Percentiles rank a stretch among this genome's conserved stretches.
phyloP scores from a whole-genome alignment of 441 rosid genomes.

The Pelargonium myrrhifolium region DNA sequence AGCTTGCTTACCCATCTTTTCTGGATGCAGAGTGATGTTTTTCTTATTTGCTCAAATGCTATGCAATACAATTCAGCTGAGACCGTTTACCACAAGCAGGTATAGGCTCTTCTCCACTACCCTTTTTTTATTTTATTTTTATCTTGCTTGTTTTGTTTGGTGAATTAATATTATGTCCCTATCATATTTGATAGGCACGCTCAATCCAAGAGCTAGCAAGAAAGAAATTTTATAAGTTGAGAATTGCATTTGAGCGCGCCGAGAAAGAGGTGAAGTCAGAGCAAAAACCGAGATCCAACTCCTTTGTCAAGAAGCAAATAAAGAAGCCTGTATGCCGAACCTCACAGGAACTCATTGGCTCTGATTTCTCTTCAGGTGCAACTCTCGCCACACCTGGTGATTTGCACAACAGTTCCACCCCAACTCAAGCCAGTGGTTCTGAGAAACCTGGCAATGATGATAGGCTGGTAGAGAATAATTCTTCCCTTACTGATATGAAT shows the following conservation, averaged over 20 bases:
- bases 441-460: conserved; percentile 45
- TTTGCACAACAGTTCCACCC: conserved; percentile 33
- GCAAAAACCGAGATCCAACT: conserved; percentile 40
- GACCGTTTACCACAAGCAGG: conserved; percentile 78
- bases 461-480: conserved; percentile 37
- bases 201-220: conserved; percentile 72
- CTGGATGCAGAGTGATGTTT: conserved; percentile 66
- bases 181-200: conserved; percentile 47
- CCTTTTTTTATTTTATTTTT: background rate
- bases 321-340: conserved; percentile 37
- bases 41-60: conserved; percentile 79
- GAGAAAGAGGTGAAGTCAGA: conserved; percentile 48
- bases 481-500: conserved; percentile 34
- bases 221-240: conserved; percentile 65
- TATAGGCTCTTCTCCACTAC: conserved; percentile 17
- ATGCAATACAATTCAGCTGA: conserved; percentile 81
- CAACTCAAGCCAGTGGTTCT: conserved; percentile 36
- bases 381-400: conserved; percentile 43
- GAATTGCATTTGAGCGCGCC: conserved; percentile 44
- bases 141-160: conserved; percentile 1
- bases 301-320: conserved; percentile 46
- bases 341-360: conserved; percentile 37
- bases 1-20: conserved; percentile 14
- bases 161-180: conserved; percentile 14
- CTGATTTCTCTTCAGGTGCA: conserved; percentile 49